These are phyloP conservation scores for Cenococcum geophilum DNA, from an alignment of 495 filamentous ascomycete genomes.

Conservation along the genomic window DNA sequence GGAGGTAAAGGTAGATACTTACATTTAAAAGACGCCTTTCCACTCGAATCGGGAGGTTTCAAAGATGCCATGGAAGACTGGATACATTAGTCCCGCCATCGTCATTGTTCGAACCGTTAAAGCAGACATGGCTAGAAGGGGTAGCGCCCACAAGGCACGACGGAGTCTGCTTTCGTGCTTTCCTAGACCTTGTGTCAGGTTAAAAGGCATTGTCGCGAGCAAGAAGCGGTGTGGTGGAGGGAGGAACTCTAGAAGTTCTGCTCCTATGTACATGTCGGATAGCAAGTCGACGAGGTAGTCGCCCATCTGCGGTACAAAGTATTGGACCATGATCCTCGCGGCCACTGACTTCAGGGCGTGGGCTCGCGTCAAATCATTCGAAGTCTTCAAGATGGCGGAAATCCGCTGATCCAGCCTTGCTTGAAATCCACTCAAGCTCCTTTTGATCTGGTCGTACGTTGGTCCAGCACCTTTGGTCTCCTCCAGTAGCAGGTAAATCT, in stretches of 20 bases:
- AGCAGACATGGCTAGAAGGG: no score
- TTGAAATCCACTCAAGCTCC: not conserved
- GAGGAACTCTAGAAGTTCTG: not conserved
- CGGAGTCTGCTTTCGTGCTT: no score
- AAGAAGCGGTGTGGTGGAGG: not conserved
- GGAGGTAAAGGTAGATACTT: no score
- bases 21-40: no score
- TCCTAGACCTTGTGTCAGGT: no score
- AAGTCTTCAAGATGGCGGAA: not conserved
- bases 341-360: not conserved
- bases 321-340: not conserved
- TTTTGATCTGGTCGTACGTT: not conserved
- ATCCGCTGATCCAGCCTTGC: not conserved
- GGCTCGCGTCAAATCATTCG: not conserved
- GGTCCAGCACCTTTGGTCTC: not conserved
- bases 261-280: not conserved
- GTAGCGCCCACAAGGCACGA: no score
- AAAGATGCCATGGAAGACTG: no score
- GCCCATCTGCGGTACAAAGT: not conserved
- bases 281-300: not conserved
- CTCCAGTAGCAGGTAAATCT: not conserved
- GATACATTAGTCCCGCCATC: no score
- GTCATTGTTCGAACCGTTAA: no score
- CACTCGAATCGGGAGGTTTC: no score
- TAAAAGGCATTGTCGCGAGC: no score